Conservation (phyloP, 2,329 filamentous ascomycete genomes). For the Fusarium compactum region DNA sequence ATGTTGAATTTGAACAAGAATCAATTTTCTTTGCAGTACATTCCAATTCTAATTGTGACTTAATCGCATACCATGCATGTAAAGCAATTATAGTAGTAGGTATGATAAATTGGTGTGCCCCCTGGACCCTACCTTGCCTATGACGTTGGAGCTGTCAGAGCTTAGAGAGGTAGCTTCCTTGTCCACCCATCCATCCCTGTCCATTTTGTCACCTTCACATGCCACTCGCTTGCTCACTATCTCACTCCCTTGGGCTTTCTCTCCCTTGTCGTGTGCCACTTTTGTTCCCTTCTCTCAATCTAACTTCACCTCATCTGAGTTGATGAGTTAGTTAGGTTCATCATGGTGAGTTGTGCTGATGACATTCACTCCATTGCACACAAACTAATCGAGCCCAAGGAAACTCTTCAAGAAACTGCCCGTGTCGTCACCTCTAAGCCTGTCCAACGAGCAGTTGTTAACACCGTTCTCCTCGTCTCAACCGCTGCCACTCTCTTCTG, state of each 20-base stretch:
- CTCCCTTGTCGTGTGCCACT: slow-evolving; percentile 13
- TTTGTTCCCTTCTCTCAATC: slow-evolving; percentile 15
- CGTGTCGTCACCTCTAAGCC: slow-evolving; percentile 62
- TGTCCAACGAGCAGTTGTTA: slow-evolving; percentile 63
- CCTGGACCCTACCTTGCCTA: slow-evolving; percentile 4
- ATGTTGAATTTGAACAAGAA: not conserved
- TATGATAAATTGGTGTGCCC: not conserved
- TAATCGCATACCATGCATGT: not conserved
- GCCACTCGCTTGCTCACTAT: slow-evolving; percentile 16
- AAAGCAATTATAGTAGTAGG: not conserved
- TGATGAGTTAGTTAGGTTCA: slow-evolving; percentile 15
- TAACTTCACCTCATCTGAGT: slow-evolving; percentile 10
- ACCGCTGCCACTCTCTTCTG: slow-evolving; percentile 60
- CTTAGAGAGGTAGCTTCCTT: slow-evolving; percentile 10
- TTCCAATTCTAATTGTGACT: not conserved
- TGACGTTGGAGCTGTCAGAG: slow-evolving; percentile 41
- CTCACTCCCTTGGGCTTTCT: slow-evolving; percentile 10
- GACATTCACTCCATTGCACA: not conserved
- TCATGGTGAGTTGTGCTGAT: slow-evolving; percentile 34
- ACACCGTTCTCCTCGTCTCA: slow-evolving; percentile 58
- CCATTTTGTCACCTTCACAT: slow-evolving; percentile 39
- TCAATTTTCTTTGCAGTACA: not conserved
- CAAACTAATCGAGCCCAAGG: slow-evolving; percentile 44
- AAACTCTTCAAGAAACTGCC: slow-evolving; percentile 53
- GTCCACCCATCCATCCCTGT: not conserved